These are phyloP conservation scores for Candida nonsorbophila DNA, from an alignment of 805 yeast species.

Conservation along the genomic window DNA sequence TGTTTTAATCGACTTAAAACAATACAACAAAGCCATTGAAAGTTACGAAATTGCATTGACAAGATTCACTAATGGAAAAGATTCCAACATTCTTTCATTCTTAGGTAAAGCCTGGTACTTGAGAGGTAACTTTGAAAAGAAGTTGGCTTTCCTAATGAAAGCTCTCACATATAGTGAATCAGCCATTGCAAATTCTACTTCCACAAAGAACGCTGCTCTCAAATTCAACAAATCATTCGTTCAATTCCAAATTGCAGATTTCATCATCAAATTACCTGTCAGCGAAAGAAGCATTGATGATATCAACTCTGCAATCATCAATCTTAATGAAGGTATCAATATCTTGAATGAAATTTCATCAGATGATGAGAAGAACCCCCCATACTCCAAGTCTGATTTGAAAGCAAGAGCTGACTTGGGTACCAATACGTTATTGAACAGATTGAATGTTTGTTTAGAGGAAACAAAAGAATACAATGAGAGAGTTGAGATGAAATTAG, in stretches of 20 bases:
- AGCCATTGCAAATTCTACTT: constrained; percentile 39
- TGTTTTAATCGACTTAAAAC: constrained; percentile 75
- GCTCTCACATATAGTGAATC: constrained; percentile 59
- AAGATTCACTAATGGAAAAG: constrained; percentile 58
- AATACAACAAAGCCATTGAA: constrained; percentile 82
- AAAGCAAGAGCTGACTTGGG: constrained; percentile 87
- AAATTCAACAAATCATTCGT: constrained; percentile 80
- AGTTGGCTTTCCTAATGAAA: constrained; percentile 50
- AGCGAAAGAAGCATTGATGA: constrained; percentile 59
- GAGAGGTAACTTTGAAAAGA: constrained; percentile 67
- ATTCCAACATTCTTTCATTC: constrained; percentile 61
- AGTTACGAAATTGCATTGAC: constrained; percentile 76
- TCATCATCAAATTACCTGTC: constrained; percentile 53
- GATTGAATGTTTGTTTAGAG: constrained; percentile 62
- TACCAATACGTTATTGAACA: constrained; percentile 63
- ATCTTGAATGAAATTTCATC: constrained; percentile 53
- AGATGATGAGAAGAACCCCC: constrained; percentile 54
- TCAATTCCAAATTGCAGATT: constrained; percentile 83
- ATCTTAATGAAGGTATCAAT: constrained; percentile 58
- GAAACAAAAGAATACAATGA: constrained; percentile 69
- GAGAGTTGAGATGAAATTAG: constrained; percentile 54
- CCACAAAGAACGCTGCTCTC: constrained; percentile 23
- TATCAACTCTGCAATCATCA: constrained; percentile 50
- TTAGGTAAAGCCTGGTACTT: constrained; percentile 87
- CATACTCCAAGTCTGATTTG: constrained; percentile 74